phyloP scores from a whole-genome alignment of 352 stramenopile species.

The Phytophthora nicotianae region DNA sequence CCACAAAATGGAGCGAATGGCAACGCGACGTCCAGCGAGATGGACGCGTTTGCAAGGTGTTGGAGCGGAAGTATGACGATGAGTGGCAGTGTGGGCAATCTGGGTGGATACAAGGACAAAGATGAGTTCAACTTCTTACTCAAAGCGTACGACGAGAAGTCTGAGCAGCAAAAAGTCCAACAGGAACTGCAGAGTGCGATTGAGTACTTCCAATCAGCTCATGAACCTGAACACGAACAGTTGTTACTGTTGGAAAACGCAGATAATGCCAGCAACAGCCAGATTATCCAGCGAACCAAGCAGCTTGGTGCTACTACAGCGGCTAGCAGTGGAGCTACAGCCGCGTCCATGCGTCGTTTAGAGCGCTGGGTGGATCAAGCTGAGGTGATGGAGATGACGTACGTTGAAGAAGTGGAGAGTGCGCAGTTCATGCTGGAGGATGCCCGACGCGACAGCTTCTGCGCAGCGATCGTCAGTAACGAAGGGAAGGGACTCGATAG shows the following conservation, averaged over 20 bases:
- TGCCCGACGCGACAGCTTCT: conserved; percentile 66
- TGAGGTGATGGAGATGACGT: conserved; percentile 72
- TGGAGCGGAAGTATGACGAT: conserved; percentile 49
- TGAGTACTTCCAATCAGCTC: conserved; percentile 35
- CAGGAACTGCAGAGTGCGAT: conserved; percentile 55
- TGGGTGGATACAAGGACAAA: conserved; percentile 40
- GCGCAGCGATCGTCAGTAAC: conserved; percentile 56
- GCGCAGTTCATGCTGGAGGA: conserved; percentile 76
- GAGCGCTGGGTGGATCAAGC: conserved; percentile 69
- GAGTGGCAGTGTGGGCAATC: conserved; percentile 37
- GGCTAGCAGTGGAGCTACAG: conserved; percentile 27
- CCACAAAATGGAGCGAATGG: conserved; percentile 21
- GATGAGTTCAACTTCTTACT: conserved; percentile 76
- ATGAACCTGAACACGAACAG: conserved; percentile 44
- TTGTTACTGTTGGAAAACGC: conserved; percentile 34
- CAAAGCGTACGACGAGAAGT: conserved; percentile 69
- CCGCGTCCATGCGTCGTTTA: conserved; percentile 51
- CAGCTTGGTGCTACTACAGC: conserved; percentile 24
- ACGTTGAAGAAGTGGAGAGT: conserved; percentile 72
- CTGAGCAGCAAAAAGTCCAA: conserved; percentile 59
- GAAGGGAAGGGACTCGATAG: conserved; percentile 66
- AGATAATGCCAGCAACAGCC: conserved; percentile 30
- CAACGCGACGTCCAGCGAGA: conserved; percentile 31
- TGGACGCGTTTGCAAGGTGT: conserved; percentile 35
- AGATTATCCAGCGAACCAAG: conserved; percentile 32